Evolutionary conservation across 371 early-diverging fungal genomes (phyloP).

Genomic region (Apophysomyces sp.): DNA sequence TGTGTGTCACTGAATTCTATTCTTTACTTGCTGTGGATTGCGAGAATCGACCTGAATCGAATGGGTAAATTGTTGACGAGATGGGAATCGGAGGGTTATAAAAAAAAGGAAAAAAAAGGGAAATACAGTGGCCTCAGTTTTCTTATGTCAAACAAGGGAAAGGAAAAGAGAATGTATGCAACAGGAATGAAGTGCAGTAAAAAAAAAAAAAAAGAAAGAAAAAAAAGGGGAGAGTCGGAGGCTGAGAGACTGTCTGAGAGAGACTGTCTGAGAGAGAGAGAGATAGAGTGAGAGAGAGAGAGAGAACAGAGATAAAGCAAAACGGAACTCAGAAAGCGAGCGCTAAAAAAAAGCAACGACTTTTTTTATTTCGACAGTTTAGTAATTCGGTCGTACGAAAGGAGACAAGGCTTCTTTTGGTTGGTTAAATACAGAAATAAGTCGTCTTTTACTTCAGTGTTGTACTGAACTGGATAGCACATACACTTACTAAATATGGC

Average conservation of each 20-base stretch:
- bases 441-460: no score
- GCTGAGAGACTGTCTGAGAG: background rate
- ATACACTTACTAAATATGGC: no score
- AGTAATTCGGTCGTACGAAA: conserved; percentile 1
- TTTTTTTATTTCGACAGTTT: background rate
- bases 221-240: background rate
- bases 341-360: background rate
- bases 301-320: background rate
- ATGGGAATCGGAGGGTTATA: background rate
- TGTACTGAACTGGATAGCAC: no score
- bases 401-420: background rate
- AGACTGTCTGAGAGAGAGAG: conserved; percentile 5
- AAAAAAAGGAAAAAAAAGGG: background rate
- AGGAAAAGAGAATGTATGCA: background rate
- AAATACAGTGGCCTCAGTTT: background rate
- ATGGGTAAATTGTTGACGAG: background rate
- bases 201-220: background rate
- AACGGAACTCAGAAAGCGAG: background rate
- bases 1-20: background rate
- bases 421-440: background rate
- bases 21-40: background rate
- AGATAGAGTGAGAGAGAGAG: conserved; percentile 1
- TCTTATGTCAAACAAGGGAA: background rate
- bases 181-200: conserved; percentile 2
- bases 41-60: background rate